These are phyloP conservation scores for Ceriops zippeliana DNA, from an alignment of 345 rosid species.

Conservation along the genomic window DNA sequence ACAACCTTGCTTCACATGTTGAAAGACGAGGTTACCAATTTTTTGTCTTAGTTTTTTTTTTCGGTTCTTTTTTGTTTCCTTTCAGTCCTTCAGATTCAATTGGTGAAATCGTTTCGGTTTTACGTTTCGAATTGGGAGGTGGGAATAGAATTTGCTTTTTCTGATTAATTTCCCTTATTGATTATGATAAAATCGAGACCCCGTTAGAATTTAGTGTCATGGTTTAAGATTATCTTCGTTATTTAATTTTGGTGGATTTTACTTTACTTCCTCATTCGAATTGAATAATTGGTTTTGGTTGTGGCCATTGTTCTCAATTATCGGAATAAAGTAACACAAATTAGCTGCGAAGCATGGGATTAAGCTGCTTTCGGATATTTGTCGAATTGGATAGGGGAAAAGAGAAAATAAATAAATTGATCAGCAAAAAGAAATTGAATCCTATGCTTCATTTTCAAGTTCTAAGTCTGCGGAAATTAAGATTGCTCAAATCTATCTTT, in stretches of 20 bases:
- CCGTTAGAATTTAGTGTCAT: not conserved
- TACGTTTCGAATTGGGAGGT: not conserved
- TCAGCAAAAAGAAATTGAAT: no score
- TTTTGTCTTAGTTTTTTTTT: not conserved
- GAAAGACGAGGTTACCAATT: constrained; percentile 59
- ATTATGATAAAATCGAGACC: not conserved
- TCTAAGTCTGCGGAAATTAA: no score
- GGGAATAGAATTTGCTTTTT: not conserved
- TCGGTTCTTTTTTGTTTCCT: not conserved
- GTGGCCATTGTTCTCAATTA: no score
- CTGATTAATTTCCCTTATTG: not conserved
- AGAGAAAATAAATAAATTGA: no score
- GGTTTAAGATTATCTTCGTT: not conserved
- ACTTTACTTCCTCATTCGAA: not conserved
- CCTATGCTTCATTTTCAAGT: no score
- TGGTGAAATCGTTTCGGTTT: not conserved
- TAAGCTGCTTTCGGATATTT: no score
- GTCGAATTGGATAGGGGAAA: no score
- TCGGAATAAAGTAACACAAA: no score
- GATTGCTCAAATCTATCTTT: no score
- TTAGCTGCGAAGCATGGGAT: no score
- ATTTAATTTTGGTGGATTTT: not conserved
- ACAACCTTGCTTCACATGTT: constrained; percentile 77
- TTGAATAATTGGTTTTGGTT: not conserved
- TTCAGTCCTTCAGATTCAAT: not conserved